These are phyloP conservation scores for Alnus glutinosa DNA, from an alignment of 306 rosid genomes.

Conservation along the genomic window DNA sequence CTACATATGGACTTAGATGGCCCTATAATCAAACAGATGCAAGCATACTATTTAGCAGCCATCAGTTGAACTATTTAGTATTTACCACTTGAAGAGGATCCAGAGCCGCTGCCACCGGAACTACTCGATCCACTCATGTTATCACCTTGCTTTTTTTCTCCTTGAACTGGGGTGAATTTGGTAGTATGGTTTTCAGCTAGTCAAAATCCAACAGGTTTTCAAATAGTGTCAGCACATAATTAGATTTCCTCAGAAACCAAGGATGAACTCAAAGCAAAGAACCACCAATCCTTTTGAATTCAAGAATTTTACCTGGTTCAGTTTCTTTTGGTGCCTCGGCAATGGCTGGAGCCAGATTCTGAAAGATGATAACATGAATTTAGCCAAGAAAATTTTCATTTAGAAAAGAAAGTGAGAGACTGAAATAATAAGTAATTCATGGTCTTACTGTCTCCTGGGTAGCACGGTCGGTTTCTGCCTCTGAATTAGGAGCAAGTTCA, in stretches of 20 bases:
- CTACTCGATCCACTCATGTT: slow-evolving; percentile 88
- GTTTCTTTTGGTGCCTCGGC: slow-evolving; percentile 46
- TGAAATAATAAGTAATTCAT: slow-evolving; percentile 8
- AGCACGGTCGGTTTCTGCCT: slow-evolving; percentile 50
- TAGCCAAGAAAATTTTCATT: background rate
- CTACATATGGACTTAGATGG: background rate
- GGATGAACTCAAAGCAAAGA: background rate
- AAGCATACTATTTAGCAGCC: slow-evolving; percentile 9
- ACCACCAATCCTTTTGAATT: slow-evolving; percentile 12
- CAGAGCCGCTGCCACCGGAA: slow-evolving; percentile 89
- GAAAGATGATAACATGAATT: slow-evolving; percentile 15
- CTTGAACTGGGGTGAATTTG: slow-evolving; percentile 51
- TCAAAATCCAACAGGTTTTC: slow-evolving; percentile 8
- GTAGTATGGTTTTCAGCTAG: slow-evolving; percentile 57
- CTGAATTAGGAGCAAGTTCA: slow-evolving; percentile 62
- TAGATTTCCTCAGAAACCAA: background rate
- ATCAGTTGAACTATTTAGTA: slow-evolving; percentile 6
- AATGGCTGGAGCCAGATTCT: slow-evolving; percentile 47
- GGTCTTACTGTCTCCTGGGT: slow-evolving; percentile 47
- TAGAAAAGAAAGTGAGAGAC: background rate
- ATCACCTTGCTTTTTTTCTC: slow-evolving; percentile 52
- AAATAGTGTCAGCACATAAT: background rate
- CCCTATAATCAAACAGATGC: background rate
- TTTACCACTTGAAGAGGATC: slow-evolving; percentile 94
- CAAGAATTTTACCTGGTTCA: slow-evolving; percentile 51